Conservation (phyloP, 352 stramenopile species). For the Phytophthora lateralis region DNA sequence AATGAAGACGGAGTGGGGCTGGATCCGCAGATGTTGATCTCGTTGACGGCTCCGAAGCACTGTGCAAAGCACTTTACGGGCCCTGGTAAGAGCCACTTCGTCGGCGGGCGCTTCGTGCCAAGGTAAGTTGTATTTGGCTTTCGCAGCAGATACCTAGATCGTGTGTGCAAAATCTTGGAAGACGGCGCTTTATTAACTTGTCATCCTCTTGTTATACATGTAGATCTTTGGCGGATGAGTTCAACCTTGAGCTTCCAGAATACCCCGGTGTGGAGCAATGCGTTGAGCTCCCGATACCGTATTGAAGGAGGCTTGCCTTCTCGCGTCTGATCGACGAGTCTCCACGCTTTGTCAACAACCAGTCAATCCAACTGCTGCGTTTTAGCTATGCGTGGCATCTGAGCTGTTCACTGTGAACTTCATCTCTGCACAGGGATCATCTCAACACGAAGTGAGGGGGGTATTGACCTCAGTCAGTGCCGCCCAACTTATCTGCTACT, state of each 20-base stretch:
- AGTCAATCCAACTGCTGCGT: slow-evolving; percentile 9
- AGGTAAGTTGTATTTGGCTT: slow-evolving; percentile 50
- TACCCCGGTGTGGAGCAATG: slow-evolving; percentile 71
- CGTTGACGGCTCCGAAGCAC: slow-evolving; percentile 97
- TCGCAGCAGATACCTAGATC: neutral
- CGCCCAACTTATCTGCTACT: slow-evolving; percentile 20
- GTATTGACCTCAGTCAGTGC: slow-evolving; percentile 22
- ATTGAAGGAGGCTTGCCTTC: slow-evolving; percentile 30
- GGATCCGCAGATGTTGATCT: slow-evolving; percentile 94
- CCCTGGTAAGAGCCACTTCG: slow-evolving; percentile 88
- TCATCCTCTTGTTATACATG: neutral
- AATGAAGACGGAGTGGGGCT: slow-evolving; percentile 82
- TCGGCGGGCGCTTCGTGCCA: slow-evolving; percentile 96
- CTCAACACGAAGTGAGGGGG: slow-evolving; percentile 29
- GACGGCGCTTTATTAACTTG: neutral
- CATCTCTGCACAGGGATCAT: slow-evolving; percentile 6
- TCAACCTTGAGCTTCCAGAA: slow-evolving; percentile 64
- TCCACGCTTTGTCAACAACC: neutral
- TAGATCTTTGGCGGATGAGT: slow-evolving; percentile 64
- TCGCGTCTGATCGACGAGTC: slow-evolving; percentile 6
- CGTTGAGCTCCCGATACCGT: slow-evolving; percentile 52
- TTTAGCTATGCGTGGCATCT: neutral
- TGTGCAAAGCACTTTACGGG: slow-evolving; percentile 91
- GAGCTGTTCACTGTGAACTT: neutral
- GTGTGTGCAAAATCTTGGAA: neutral